Conservation (phyloP, 768 basidiomycete species). For the Tulasnella sp. region DNA sequence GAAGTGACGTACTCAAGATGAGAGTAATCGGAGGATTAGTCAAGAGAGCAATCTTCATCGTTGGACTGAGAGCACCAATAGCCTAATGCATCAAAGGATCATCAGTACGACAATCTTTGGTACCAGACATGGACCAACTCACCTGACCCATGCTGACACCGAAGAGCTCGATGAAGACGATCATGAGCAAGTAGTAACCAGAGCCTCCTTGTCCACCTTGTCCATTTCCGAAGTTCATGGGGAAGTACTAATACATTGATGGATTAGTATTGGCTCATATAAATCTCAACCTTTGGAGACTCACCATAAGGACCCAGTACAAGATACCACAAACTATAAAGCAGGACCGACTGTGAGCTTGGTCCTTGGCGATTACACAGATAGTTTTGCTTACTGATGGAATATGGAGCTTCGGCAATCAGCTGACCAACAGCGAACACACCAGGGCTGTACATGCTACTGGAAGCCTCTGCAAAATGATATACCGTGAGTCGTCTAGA, state of each 20-base stretch:
- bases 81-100: slow-evolving; percentile 23
- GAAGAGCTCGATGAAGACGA: slow-evolving; percentile 58
- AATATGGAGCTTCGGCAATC: slow-evolving; percentile 68
- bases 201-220: slow-evolving; percentile 45
- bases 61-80: slow-evolving; percentile 62
- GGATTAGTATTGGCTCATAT: neutral
- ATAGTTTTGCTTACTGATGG: slow-evolving; percentile 25
- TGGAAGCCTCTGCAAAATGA: slow-evolving; percentile 51
- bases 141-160: slow-evolving; percentile 48
- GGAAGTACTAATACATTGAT: slow-evolving; percentile 37
- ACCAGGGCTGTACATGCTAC: slow-evolving; percentile 73
- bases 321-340: slow-evolving; percentile 42
- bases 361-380: too few species aligned
- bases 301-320: slow-evolving; percentile 46
- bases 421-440: slow-evolving; percentile 78
- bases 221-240: slow-evolving; percentile 55
- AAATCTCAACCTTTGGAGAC: neutral
- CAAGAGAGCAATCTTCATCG: slow-evolving; percentile 42
- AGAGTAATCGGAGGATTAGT: slow-evolving; percentile 25
- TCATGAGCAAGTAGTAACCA: slow-evolving; percentile 57
- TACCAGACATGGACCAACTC: slow-evolving; percentile 32
- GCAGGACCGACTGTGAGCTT: neutral
- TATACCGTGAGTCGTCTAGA: too few species aligned
- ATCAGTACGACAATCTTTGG: neutral
- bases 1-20: too few species aligned